phyloP scores from a whole-genome alignment of 2,329 filamentous ascomycete genomes.

The Davidsoniella virescens region DNA sequence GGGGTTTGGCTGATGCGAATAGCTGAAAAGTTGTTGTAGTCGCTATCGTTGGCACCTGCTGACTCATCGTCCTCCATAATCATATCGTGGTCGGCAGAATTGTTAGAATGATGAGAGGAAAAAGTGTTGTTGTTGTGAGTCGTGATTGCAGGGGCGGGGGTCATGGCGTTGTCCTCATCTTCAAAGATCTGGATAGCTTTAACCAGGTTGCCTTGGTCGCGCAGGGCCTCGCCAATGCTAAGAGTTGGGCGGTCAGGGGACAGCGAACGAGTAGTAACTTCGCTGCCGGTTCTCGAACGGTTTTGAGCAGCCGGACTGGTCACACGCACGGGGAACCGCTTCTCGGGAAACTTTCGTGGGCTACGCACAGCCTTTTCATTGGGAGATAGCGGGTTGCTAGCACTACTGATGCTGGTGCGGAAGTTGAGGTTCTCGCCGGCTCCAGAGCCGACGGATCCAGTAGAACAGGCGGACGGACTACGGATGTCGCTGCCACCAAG shows the following conservation, averaged over 20 bases:
- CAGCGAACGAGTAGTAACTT: constrained; percentile 9
- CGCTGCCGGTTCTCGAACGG: constrained; percentile 10
- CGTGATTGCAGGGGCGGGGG: neutral
- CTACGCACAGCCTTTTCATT: constrained; percentile 23
- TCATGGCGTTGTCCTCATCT: constrained; percentile 26
- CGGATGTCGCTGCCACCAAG: constrained; percentile 22
- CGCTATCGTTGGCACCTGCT: constrained; percentile 53
- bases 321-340: constrained; percentile 45
- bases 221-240: constrained; percentile 36
- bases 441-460: constrained; percentile 15
- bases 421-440: constrained; percentile 10
- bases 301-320: constrained; percentile 19
- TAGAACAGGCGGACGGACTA: constrained; percentile 16
- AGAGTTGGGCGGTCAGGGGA: constrained; percentile 19
- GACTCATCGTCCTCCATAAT: constrained; percentile 20
- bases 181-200: constrained; percentile 48
- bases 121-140: neutral
- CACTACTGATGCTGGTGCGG: constrained; percentile 13
- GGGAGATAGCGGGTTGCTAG: constrained; percentile 13
- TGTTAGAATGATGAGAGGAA: constrained; percentile 16
- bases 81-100: constrained; percentile 13
- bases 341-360: constrained; percentile 35
- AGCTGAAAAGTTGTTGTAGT: constrained; percentile 77
- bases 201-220: constrained; percentile 38
- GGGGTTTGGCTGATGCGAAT: constrained; percentile 35